These are phyloP conservation scores for Hippophae gyantsensis DNA, from an alignment of 306 rosid species.

Conservation along the genomic window DNA sequence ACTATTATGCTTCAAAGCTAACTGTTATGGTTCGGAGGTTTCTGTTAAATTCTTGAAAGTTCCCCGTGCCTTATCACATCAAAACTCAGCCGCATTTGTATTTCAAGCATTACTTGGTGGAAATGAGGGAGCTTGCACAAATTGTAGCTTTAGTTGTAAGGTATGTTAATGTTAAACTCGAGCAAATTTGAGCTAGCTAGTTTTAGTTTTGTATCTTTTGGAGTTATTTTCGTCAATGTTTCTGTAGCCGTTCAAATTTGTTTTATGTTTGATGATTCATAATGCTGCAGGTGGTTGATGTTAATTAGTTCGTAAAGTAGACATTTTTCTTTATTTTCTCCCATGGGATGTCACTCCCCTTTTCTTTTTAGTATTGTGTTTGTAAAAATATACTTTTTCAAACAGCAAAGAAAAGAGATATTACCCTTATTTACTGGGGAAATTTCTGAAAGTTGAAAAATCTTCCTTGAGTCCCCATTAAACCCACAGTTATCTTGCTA, in stretches of 20 bases:
- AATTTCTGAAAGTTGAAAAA: too few relatives aligned
- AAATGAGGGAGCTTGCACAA: slow-evolving; percentile 27
- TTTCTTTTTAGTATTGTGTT: not conserved
- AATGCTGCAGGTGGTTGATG: not conserved
- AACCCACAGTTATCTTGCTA: too few relatives aligned
- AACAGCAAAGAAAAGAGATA: too few relatives aligned
- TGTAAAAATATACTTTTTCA: not conserved
- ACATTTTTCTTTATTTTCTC: not conserved
- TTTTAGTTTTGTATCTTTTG: not conserved
- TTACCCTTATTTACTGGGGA: too few relatives aligned
- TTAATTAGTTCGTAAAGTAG: not conserved
- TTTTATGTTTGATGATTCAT: slow-evolving; percentile 3
- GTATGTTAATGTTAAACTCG: slow-evolving; percentile 23
- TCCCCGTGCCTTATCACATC: slow-evolving; percentile 67
- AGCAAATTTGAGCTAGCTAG: not conserved
- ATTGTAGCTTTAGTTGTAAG: slow-evolving; percentile 69
- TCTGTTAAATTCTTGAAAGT: slow-evolving; percentile 62
- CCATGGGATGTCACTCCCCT: not conserved
- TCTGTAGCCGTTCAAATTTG: not conserved
- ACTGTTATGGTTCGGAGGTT: slow-evolving; percentile 37
- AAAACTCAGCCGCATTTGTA: slow-evolving; percentile 58
- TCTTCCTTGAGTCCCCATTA: too few relatives aligned
- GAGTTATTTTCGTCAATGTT: slow-evolving; percentile 1
- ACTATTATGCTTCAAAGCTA: slow-evolving; percentile 29
- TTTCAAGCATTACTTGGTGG: slow-evolving; percentile 41